phyloP scores from a whole-genome alignment of 1,284 basidiomycete species.

The Farysia itapuensis region DNA sequence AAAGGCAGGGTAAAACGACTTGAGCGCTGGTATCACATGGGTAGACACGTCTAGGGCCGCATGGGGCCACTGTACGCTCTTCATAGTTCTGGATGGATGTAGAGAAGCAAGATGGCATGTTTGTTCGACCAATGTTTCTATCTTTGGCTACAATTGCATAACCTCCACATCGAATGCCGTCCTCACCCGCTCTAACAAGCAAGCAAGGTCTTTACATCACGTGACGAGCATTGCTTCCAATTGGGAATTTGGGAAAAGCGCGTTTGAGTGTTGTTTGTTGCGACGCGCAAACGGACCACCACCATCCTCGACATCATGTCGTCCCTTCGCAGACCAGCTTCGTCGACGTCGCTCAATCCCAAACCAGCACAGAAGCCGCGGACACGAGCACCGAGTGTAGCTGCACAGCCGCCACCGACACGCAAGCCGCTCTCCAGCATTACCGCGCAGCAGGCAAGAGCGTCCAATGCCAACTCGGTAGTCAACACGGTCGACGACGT shows the following conservation, averaged over 20 bases:
- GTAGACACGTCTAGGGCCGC: conserved; percentile 29
- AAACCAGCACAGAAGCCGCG: conserved; percentile 23
- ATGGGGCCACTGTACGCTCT: conserved; percentile 27
- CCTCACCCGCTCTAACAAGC: too few species aligned
- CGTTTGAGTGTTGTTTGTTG: too few species aligned
- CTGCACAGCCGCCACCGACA: too few species aligned
- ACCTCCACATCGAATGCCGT: too few species aligned
- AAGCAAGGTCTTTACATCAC: too few species aligned
- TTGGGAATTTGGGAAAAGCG: too few species aligned
- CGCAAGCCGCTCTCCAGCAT: neutral
- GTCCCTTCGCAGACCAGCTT: conserved; percentile 24
- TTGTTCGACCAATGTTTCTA: too few species aligned
- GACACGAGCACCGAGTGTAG: conserved; percentile 30
- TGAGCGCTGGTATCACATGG: conserved; percentile 32
- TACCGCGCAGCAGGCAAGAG: neutral
- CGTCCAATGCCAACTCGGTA: conserved; percentile 9
- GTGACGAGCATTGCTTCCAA: too few species aligned
- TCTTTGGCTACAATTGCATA: too few species aligned
- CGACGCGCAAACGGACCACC: too few species aligned
- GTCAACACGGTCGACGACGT: conserved; percentile 6
- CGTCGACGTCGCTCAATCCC: conserved; percentile 18
- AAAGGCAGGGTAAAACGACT: conserved; percentile 28
- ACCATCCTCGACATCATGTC: too few species aligned
- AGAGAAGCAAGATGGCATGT: conserved; percentile 2
- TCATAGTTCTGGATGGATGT: conserved; percentile 5